Base-by-base conservation (phyloP, 2,329 filamentous ascomycete genomes). In the Ceratocystis eucalypticola region DNA sequence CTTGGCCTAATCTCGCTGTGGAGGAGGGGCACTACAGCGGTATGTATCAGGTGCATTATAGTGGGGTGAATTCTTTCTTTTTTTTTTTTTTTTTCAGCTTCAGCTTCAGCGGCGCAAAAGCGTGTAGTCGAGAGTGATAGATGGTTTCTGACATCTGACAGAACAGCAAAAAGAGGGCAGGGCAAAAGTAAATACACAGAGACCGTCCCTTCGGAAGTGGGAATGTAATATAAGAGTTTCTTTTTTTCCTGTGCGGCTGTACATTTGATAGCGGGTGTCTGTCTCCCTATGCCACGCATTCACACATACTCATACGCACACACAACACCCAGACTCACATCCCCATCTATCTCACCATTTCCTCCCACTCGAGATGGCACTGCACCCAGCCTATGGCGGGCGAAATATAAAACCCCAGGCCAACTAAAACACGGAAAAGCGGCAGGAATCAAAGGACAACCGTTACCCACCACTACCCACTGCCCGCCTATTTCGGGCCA, bases 101-200 rank as follows among this genome's bases (percentile, higher is more conserved):
- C n/a, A 20, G 5, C 7, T 53, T 10, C n/a, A 22, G n/a, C n/a
- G n/a, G 48, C 5, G n/a, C 10, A 20, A 1, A 12, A n/a, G 22
- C 22, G 22, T 53, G n/a, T 22, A n/a, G 37, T 41, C 3, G 37
- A 41, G 5, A 41, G 37, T 28, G 48, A 28, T 37, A 59, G 17
- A 37, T 59, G 55, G n/a, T 37, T 59, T 59, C 55, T 59, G 55
- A 59, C 28, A 59, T 59, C 55, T 59, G 55, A 59, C 17, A 59
- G 55, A n/a, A 20, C 22, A 10, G n/a, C n/a, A n/a, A 25, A 10
- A 41, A 41, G 37, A 41, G 10, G 37, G 12, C 12, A 12, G 37
- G 10, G 12, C 37, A 41, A 41, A 41, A 41, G 10, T 41, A 41
- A 41, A 41, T 15, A 41, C 10, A 41, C 37, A 15, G 3, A 41